Evolutionary conservation across 75 land plant species (phyloP).

Genomic region (Selaginella tamariscina): DNA sequence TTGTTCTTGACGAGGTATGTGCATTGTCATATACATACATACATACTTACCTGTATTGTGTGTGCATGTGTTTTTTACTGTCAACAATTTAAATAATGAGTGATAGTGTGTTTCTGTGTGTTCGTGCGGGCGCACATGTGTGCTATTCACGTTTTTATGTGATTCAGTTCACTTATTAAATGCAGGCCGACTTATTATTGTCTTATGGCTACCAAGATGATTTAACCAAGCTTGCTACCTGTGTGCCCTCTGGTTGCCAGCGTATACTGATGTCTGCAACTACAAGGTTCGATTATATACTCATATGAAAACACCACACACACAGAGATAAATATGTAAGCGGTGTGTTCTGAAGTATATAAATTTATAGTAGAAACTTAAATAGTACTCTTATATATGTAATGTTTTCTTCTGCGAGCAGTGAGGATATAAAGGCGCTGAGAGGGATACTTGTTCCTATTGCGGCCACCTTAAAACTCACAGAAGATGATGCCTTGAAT

Average conservation of each 20-base stretch:
- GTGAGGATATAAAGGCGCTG: conserved; percentile 75
- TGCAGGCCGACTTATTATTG: conserved; percentile 59
- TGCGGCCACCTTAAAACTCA: conserved; percentile 69
- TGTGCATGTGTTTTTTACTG: too few species aligned
- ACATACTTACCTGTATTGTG: too few species aligned
- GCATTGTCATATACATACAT: neutral
- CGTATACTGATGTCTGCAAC: conserved; percentile 96
- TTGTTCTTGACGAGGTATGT: conserved; percentile 83
- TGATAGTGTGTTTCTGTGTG: too few species aligned
- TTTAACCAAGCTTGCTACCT: conserved; percentile 49
- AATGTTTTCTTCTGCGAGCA: conserved; percentile 17
- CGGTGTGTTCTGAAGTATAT: too few species aligned
- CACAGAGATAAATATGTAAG: too few species aligned
- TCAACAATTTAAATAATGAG: too few species aligned
- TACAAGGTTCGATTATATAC: conserved; percentile 70
- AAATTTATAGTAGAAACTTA: too few species aligned
- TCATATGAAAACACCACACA: too few species aligned
- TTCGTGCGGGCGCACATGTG: too few species aligned
- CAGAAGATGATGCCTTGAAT: conserved; percentile 50
- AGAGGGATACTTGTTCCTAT: conserved; percentile 81
- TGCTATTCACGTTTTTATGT: too few species aligned
- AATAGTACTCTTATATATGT: neutral
- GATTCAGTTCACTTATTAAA: neutral
- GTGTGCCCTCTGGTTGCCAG: conserved; percentile 73
- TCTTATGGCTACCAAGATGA: conserved; percentile 95